Base-by-base conservation (phyloP, 2,329 filamentous ascomycete species). In the Colletotrichum sp. region DNA sequence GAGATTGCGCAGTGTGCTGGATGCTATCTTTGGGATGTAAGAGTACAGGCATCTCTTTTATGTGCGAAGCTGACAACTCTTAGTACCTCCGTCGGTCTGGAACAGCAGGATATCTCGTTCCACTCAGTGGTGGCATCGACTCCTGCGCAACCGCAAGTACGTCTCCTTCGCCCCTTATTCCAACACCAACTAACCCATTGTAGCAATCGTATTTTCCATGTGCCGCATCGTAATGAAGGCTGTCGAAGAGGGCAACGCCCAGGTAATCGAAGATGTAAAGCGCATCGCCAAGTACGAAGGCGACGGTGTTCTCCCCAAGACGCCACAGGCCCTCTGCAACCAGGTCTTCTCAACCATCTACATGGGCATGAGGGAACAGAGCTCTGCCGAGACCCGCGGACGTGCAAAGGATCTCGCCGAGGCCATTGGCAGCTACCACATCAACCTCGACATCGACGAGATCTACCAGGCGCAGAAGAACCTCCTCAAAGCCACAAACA, bases 361-460 rank as follows among this genome's bases (percentile, higher is more conserved):
- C 83, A 93, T 95, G 91, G 94, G 94, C 13, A 96, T 92, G 80
- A 85, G 88, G 78, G 91, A 93, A 77, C 93, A 93, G 57, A 92
- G 90, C 66, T 92, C 90, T 28, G 85, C 86, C 57, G 93, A 95
- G 78, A 96, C 94, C 0, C 86, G 94, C 12, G 86, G 88, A 63
- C 88, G 95, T 32, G 93, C 95, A 2, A 90, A 90, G 80, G 87
- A 90, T 1, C 87, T 96, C 1, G 82, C 89, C 6, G 80, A 86
- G 6, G 88, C 86, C 6, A 95, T 96, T 68, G 94, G 94, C 5
- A 88, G 90, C 19, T 93, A 95, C 80, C 95, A 97, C 81, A 88
- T 91, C 6, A 90, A 96, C 80, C 86, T 95, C 60, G 91, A 95
- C 80, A 95, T 96, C 72, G 95, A 96, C 80, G 88, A 88, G 3